Evolutionary conservation across 2,329 filamentous ascomycete genomes (phyloP), one percentile per base, ranked within the genome.

Genomic region (Colletotrichum truncatum): DNA sequence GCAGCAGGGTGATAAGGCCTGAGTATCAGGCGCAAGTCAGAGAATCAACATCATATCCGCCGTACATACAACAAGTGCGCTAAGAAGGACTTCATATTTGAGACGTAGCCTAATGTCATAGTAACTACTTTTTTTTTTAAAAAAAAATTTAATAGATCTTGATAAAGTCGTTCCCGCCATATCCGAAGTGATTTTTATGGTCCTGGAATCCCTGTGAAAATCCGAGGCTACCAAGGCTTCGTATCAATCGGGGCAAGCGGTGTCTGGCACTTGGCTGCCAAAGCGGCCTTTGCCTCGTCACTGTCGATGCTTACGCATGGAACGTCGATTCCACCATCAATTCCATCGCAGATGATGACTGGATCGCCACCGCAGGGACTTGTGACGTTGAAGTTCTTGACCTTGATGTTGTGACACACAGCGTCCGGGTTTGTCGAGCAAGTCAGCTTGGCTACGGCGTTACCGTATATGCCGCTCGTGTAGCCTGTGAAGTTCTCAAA

Each of bases 401-500:
- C 77, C 12, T 78, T 78, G 68, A 89, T 88, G 54, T 84, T 83
- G 52, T 81, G 80, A 70, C 87, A 90, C 8, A 87, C 82, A 0
- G 87, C 85, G 45, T 84, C 70, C 10, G 78, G 74, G 66, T 75
- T 86, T 1, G 84, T 83, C 14, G 83, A 86, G 72, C 87, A 89
- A 0, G 82, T 84, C 64, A 89, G 73, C 46, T 82, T 80, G 0
- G 83, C 87, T 2, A 89, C 84, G 2, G 83, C 82, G 18, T 80
- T 80, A 1, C 85, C 85, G 51, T 87, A 80, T 68, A 84, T 83
- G 0, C 87, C 87, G 14, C 84, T 87, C 2, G 83, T 86, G 18
- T 82, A 83, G 1, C 87, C 87, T 0, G 81, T 80, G 65, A 89
- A 83, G 70, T 89, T 89, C 70, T 87, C 79, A 66, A 89, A 89